Base-by-base conservation (phyloP, 768 basidiomycete genomes). In the Lentinula sp. region DNA sequence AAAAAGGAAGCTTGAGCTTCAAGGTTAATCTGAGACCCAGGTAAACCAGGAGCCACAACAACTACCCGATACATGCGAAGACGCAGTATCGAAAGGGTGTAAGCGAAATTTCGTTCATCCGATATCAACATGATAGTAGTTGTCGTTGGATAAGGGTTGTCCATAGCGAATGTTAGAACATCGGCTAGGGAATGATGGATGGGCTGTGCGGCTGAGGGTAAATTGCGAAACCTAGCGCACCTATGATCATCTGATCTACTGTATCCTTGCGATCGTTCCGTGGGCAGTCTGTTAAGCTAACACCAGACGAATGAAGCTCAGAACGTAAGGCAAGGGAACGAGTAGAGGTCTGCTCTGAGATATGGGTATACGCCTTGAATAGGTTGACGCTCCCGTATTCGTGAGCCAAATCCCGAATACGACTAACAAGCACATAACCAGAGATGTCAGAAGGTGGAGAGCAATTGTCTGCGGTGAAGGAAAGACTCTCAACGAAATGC, bases 51-150 rank as follows among this genome's bases (percentile, higher is more conserved):
- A 15, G 77, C 76, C 46, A 88, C 70, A 20, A 87, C 63, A 51
- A 86, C 71, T 37, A 87, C 78, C 15, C 73, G 70, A 67, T 84
- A 85, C 49, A 73, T 72, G 60, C 85, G 79, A 56, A 83, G 75
- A 36, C 83, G 79, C 52, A 89, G 72, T 39, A 76, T 74, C 1
- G 86, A 82, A 45, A 86, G 70, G 16, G 82, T 81, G 66, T 87
- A 88, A 10, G 81, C 81, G 64, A 86, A 83, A 68, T 88, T 86
- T 46, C 85, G 78, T 70, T 90, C 86, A 15, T 82, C 85, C 0
- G 87, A 79, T 65, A 90, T 84, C 41, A 90, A 73, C 45, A 88
- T 70, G 65, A 87, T 71, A 15, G 86, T 88, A 28, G 79, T 71
- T n/a, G 86, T 87, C 28, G 79, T 67, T 59, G 82, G 81, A 3